phyloP scores from a whole-genome alignment of 2,329 filamentous ascomycete species.

The Beauveria caledonica region DNA sequence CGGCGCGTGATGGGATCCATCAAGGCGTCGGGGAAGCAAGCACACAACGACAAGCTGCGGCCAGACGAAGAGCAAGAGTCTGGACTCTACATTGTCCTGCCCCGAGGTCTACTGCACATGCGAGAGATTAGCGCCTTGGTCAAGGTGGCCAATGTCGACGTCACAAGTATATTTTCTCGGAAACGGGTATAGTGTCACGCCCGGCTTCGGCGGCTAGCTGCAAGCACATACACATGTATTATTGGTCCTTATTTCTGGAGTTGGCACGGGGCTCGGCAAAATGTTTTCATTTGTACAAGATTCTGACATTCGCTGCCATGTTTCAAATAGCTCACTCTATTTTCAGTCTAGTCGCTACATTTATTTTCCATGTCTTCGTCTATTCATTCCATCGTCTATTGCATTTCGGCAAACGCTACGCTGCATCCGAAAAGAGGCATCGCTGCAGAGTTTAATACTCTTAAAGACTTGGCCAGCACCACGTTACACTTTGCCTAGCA shows the following conservation, averaged over 20 bases:
- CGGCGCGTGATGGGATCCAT: conserved; percentile 15
- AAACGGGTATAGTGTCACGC: not conserved
- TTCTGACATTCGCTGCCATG: not conserved
- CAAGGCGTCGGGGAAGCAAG: conserved; percentile 15
- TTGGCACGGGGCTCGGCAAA: not conserved
- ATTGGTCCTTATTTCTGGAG: not conserved
- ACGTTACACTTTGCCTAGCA: conserved; percentile 20
- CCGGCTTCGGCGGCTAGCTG: not conserved
- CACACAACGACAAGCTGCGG: conserved; percentile 17
- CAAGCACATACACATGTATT: not conserved
- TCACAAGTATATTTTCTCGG: conserved; percentile 1
- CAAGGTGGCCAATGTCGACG: conserved; percentile 14
- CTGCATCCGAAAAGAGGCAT: not conserved
- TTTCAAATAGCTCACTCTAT: not conserved
- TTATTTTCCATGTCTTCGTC: not conserved
- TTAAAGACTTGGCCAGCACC: not conserved
- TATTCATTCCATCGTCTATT: not conserved
- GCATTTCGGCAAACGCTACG: no score
- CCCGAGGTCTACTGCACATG: conserved; percentile 11
- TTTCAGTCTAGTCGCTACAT: not conserved
- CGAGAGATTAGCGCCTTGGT: conserved; percentile 15
- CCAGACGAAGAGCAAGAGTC: conserved; percentile 15
- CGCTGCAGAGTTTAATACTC: not conserved
- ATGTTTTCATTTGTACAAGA: not conserved
- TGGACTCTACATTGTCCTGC: conserved; percentile 16